Evolutionary conservation across 108 stramenopile genomes (phyloP).

Genomic region (Hondaea fermentalgiana): DNA sequence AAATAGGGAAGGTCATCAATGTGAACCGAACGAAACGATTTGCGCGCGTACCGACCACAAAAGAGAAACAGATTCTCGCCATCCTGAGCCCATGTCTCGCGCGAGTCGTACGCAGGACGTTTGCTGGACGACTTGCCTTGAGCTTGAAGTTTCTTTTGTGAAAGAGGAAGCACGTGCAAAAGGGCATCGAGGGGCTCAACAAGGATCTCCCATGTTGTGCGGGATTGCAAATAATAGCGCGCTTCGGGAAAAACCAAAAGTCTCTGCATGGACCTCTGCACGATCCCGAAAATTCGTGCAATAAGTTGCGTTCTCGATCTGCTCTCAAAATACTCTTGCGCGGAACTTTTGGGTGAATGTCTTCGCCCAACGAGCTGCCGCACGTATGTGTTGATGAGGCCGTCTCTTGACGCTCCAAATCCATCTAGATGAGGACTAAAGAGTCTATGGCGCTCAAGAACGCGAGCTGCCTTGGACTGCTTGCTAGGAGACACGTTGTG

Average conservation of each 20-base stretch:
- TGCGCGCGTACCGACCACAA: too few species aligned
- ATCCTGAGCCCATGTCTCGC: too few species aligned
- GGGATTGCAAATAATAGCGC: background rate
- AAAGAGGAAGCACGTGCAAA: background rate
- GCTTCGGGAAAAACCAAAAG: background rate
- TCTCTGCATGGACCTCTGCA: background rate
- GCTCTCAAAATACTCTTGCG: background rate
- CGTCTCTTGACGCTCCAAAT: background rate
- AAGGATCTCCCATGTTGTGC: background rate
- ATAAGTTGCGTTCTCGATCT: background rate
- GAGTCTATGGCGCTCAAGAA: background rate
- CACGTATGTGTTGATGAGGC: background rate
- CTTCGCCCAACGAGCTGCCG: background rate
- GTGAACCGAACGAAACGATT: too few species aligned
- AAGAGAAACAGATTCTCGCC: too few species aligned
- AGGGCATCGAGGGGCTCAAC: background rate
- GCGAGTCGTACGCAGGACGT: too few species aligned
- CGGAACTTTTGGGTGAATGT: background rate
- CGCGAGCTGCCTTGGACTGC: background rate
- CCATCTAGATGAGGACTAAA: background rate
- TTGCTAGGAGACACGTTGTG: background rate
- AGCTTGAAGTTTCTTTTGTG: background rate
- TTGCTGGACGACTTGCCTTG: too few species aligned
- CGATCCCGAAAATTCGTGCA: background rate
- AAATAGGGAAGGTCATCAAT: too few species aligned